Conservation (phyloP, 1,284 basidiomycete genomes). For the Takashimella koratensis region DNA sequence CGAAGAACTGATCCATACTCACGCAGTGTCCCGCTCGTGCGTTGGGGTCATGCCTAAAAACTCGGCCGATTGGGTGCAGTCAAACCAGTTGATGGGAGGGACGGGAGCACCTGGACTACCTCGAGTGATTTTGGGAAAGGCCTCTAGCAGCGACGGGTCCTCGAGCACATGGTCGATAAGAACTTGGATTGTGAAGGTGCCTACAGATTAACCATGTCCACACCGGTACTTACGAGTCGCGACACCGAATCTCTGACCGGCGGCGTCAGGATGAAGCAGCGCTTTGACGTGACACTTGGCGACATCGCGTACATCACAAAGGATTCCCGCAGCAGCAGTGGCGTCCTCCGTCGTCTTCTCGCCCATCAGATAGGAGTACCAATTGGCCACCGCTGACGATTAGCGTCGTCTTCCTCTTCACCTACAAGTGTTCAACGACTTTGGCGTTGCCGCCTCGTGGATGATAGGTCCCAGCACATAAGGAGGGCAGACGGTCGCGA, state of each 20-base stretch:
- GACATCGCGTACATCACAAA: constrained; percentile 28
- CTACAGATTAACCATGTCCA: constrained; percentile 1
- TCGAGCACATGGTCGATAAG: constrained; percentile 15
- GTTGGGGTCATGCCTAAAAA: constrained; percentile 12
- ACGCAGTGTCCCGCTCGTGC: constrained; percentile 17
- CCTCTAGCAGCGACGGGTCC: constrained; percentile 5
- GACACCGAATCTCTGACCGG: constrained; percentile 21
- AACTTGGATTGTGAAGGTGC: constrained; percentile 21
- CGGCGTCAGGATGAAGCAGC: constrained; percentile 17
- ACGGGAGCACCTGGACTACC: constrained; percentile 15
- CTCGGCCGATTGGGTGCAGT: constrained; percentile 16
- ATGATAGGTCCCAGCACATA: constrained; percentile 29
- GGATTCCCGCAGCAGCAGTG: constrained; percentile 20
- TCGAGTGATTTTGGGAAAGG: constrained; percentile 15
- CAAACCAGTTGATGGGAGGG: constrained; percentile 21
- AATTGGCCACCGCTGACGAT: constrained; percentile 17
- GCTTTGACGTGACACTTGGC: constrained; percentile 20
- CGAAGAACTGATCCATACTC: constrained; percentile 1
- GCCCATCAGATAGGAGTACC: constrained; percentile 24
- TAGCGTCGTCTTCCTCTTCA: background rate
- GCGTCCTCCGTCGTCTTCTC: constrained; percentile 24
- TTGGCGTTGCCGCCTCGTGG: constrained; percentile 16
- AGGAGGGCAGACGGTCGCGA: constrained; percentile 25
- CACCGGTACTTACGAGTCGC: constrained; percentile 14
- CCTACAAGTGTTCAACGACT: constrained; percentile 24